Base-by-base conservation (phyloP, 345 rosid species). In the Leavenworthia alabamica region DNA sequence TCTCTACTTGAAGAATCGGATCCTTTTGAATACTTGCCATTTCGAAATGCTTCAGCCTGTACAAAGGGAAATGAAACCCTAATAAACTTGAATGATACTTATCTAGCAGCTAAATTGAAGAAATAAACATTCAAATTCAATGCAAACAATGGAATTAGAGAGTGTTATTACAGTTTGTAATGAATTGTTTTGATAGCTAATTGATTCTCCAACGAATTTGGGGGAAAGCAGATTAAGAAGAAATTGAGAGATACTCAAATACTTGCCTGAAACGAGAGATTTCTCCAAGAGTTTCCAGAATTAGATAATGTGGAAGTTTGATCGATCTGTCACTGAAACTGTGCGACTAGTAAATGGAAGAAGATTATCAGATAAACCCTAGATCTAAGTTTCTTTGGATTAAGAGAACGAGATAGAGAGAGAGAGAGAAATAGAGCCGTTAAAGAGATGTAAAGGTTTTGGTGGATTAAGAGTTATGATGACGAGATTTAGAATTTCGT, bases 1-100 rank as follows among this genome's bases (percentile, higher is more conserved):
- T 87, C 71, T 84, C 95, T 74, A 79, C 74, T 75, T 88, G 88
- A 62, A 66, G 61, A 73, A 85, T 78, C 33, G 83, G 80, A 65
- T 78, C 78, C 24, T 43, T 77, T 60, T 70, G 77, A 23, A 37
- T 49, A 70, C 20, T 67, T 12, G 82, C 60, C 96, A 89, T 89
- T 29, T 60, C 73, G 51, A 56, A 62, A 33, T 49, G 73, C 58
- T 70, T 74, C 10, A 28, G 9, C 58, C 73, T 74, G 74, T 65
- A 41, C 51, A 54, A 9, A 23, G 7, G 14, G 8, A 8, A 16
- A 16, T 10, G 13, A 10, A 62, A 55, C 53, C 50, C 57, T 66
- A 47, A 44, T 17, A 48, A 61, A 55, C 3, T 56, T 20, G 16
- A 35, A 28, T 2, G 32, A 7, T 28, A 28, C 27, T n/a, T 9